Evolutionary conservation across 179 eudicot species (phyloP).

Genomic region (Amaranthus tricolor): DNA sequence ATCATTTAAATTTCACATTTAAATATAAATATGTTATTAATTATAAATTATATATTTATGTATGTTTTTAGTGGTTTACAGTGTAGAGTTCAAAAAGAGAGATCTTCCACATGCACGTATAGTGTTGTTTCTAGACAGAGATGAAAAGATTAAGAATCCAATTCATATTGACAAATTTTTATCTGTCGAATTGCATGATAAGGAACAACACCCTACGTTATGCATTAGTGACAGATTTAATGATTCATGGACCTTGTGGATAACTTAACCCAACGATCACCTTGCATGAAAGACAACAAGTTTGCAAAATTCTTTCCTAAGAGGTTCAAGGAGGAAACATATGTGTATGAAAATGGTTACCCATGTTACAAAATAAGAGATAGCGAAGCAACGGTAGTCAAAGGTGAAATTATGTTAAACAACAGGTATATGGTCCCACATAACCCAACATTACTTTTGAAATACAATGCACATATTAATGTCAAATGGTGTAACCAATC

Average conservation of each 20-base stretch:
- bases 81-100: constrained; percentile 31
- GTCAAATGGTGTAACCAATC: too few species aligned
- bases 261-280: neutral
- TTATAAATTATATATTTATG: too few species aligned
- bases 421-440: constrained; percentile 26
- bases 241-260: constrained; percentile 19
- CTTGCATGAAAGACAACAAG: constrained; percentile 20
- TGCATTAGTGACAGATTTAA: neutral
- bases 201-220: neutral
- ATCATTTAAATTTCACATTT: too few species aligned
- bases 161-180: constrained; percentile 21
- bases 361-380: constrained; percentile 21
- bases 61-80: constrained; percentile 21
- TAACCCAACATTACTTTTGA: too few species aligned
- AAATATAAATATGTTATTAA: too few species aligned
- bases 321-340: neutral
- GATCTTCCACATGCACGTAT: too few species aligned
- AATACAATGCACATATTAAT: too few species aligned
- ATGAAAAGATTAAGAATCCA: neutral
- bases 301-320: constrained; percentile 28
- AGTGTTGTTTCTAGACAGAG: constrained; percentile 3
- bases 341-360: constrained; percentile 23
- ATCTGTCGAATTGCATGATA: neutral
- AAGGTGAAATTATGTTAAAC: constrained; percentile 2
- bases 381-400: neutral